phyloP scores from a whole-genome alignment of 805 yeast genomes.

The Cyberlindnera maclurae region DNA sequence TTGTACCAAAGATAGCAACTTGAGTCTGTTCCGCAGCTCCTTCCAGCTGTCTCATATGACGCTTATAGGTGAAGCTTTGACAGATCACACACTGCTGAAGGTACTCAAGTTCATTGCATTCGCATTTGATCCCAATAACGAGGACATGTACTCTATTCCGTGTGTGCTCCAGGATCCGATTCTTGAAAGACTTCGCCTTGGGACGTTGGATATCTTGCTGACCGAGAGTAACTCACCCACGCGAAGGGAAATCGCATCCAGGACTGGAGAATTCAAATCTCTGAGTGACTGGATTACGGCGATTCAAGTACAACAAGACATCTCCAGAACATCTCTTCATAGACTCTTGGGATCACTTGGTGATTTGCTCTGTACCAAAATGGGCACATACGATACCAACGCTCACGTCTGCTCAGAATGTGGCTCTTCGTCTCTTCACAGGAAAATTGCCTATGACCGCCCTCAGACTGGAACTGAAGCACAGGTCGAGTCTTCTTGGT shows the following conservation, averaged over 20 bases:
- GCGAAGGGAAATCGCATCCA: not conserved
- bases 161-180: constrained; percentile 11
- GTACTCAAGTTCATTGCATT: constrained; percentile 8
- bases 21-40: constrained; percentile 2
- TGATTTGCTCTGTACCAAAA: constrained; percentile 31
- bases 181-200: constrained; percentile 14
- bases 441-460: constrained; percentile 25
- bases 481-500: not conserved
- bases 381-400: constrained; percentile 23
- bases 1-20: constrained; percentile 3
- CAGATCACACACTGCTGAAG: constrained; percentile 9
- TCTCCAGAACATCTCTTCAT: constrained; percentile 6
- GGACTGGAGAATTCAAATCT: not conserved
- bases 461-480: constrained; percentile 12
- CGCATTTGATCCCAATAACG: constrained; percentile 4
- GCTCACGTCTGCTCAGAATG: constrained; percentile 12
- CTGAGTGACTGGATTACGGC: constrained; percentile 6
- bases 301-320: not conserved
- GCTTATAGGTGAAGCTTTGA: not conserved
- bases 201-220: constrained; percentile 3
- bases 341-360: constrained; percentile 31
- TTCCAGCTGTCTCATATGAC: constrained; percentile 8
- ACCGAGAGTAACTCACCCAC: not conserved
- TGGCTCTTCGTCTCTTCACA: constrained; percentile 1
- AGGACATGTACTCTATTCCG: not conserved